phyloP scores from a whole-genome alignment of 352 stramenopile species.

The Thalassiosira sp. region DNA sequence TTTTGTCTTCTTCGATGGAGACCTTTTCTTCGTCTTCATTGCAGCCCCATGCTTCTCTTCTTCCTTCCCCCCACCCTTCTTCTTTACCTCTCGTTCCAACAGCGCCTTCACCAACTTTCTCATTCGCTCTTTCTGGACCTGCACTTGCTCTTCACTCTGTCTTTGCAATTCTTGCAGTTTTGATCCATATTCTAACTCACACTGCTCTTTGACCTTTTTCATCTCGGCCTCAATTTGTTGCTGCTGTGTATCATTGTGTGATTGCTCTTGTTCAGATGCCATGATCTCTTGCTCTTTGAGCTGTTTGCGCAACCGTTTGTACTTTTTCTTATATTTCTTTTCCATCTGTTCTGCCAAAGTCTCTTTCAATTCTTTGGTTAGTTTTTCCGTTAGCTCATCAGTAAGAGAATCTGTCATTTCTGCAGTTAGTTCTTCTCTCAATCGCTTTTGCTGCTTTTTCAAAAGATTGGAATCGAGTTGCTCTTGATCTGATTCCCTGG shows the following conservation, averaged over 20 bases:
- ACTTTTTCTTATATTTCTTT: constrained; percentile 46
- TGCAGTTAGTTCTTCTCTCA: constrained; percentile 32
- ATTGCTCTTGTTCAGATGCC: constrained; percentile 11
- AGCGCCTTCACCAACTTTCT: constrained; percentile 45
- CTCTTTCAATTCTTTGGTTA: constrained; percentile 38
- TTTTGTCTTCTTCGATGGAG: constrained; percentile 19
- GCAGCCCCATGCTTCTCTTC: constrained; percentile 21
- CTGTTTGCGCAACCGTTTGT: constrained; percentile 33
- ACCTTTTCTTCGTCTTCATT: background rate
- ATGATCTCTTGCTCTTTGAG: constrained; percentile 26
- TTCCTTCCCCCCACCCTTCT: constrained; percentile 15
- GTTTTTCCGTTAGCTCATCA: constrained; percentile 29
- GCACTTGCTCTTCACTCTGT: constrained; percentile 33
- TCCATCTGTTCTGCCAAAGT: constrained; percentile 43
- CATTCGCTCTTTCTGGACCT: constrained; percentile 50
- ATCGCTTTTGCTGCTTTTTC: constrained; percentile 3
- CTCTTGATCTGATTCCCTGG: background rate
- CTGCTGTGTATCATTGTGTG: constrained; percentile 17
- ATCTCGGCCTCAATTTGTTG: constrained; percentile 39
- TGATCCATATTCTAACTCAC: constrained; percentile 38
- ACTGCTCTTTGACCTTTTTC: constrained; percentile 35
- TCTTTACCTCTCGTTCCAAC: constrained; percentile 42
- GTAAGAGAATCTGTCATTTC: constrained; percentile 31
- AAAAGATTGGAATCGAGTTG: background rate
- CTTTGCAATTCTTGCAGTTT: constrained; percentile 40